Percentiles rank a stretch among this genome's conserved stretches.
Evolutionary conservation across 2,329 filamentous ascomycete species (phyloP).

Genomic region (Alternaria brassicae): DNA sequence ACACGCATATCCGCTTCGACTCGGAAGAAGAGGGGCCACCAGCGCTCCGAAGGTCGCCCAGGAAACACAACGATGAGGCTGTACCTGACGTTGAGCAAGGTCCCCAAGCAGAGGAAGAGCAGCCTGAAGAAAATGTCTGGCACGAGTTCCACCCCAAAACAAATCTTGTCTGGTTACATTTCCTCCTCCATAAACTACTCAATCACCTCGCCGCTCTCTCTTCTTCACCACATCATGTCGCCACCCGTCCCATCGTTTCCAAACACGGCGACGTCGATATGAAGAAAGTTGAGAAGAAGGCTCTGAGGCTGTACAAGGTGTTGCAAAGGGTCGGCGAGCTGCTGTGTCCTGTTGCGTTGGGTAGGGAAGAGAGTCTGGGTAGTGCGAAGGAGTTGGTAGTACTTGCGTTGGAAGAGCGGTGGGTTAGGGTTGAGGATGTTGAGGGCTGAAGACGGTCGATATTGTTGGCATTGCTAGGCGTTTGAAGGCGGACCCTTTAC

Average conservation of each 20-base stretch:
- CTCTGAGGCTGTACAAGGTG: constrained; percentile 47
- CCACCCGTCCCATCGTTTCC: background rate
- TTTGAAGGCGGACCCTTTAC: background rate
- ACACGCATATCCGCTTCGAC: constrained; percentile 40
- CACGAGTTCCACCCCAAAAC: constrained; percentile 64
- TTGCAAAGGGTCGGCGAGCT: constrained; percentile 48
- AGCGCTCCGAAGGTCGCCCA: constrained; percentile 10
- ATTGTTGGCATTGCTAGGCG: background rate
- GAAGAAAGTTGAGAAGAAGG: constrained; percentile 45
- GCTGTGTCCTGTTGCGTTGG: constrained; percentile 50
- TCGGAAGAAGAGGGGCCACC: constrained; percentile 8
- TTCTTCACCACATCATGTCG: constrained; percentile 17
- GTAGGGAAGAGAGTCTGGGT: constrained; percentile 26
- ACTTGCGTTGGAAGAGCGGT: constrained; percentile 43
- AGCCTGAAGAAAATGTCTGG: constrained; percentile 51
- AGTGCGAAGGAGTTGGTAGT: constrained; percentile 47
- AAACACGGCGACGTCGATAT: constrained; percentile 8
- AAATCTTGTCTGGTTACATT: constrained; percentile 70
- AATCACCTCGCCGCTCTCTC: constrained; percentile 40
- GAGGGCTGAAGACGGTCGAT: constrained; percentile 12
- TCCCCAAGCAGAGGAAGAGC: background rate
- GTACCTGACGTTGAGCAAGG: background rate
- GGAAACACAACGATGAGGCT: background rate
- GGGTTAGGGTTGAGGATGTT: constrained; percentile 47
- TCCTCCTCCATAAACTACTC: constrained; percentile 65